phyloP scores from a whole-genome alignment of 805 yeast genomes.

The Cyberlindnera saturnus region DNA sequence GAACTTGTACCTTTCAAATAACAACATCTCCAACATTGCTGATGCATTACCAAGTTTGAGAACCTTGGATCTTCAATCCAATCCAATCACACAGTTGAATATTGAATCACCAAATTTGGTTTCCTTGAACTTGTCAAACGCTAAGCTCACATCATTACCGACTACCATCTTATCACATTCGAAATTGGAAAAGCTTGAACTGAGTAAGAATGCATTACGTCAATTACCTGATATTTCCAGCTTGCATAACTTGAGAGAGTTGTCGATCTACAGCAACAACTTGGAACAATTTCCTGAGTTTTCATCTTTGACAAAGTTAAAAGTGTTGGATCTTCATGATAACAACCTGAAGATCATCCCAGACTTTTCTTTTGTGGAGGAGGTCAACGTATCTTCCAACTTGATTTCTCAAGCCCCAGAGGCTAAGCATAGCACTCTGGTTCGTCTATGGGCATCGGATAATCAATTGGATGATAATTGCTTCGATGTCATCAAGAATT shows the following conservation, averaged over 20 bases:
- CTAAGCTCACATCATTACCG: constrained; percentile 73
- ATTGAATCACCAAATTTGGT: constrained; percentile 53
- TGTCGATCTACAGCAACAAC: constrained; percentile 72
- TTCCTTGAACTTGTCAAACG: constrained; percentile 71
- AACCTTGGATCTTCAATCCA: constrained; percentile 68
- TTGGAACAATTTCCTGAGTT: constrained; percentile 66
- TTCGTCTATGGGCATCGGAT: constrained; percentile 65
- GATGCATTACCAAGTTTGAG: constrained; percentile 58
- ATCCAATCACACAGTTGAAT: constrained; percentile 73
- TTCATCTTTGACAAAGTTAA: constrained; percentile 52
- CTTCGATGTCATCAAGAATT: constrained; percentile 58
- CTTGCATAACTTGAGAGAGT: constrained; percentile 51
- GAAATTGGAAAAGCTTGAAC: constrained; percentile 61
- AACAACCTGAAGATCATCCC: constrained; percentile 74
- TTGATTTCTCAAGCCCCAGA: constrained; percentile 31
- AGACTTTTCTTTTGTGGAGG: constrained; percentile 32
- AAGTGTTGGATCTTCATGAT: constrained; percentile 71
- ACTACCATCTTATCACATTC: constrained; percentile 57
- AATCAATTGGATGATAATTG: constrained; percentile 76
- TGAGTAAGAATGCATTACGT: constrained; percentile 80
- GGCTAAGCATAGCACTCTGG: constrained; percentile 33
- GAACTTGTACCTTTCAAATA: constrained; percentile 68
- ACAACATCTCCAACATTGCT: constrained; percentile 64
- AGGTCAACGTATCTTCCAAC: constrained; percentile 70
- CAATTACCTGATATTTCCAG: constrained; percentile 66